Percentiles rank a stretch among this genome's conserved stretches.
These are phyloP conservation scores for Colletotrichum karsti DNA, from an alignment of 2,329 filamentous ascomycete genomes.

Conservation along the genomic window DNA sequence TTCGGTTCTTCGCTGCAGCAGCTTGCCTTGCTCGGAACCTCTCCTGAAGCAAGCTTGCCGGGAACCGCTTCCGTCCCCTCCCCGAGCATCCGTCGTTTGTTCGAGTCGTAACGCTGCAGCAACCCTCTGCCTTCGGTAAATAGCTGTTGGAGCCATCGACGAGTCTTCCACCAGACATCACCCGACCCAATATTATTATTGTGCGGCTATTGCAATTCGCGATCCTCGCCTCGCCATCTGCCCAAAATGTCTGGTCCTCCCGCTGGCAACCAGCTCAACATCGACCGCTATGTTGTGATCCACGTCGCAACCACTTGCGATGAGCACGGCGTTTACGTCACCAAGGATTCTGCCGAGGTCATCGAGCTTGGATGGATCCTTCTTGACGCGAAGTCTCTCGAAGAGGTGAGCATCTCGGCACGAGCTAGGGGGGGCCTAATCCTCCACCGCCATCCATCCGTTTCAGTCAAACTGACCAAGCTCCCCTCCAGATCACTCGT, in stretches of 20 bases:
- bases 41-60: slow-evolving; percentile 31
- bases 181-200: slow-evolving; percentile 15
- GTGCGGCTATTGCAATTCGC: slow-evolving; percentile 26
- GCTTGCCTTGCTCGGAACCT: slow-evolving; percentile 26
- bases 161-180: slow-evolving; percentile 8
- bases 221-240: slow-evolving; percentile 26
- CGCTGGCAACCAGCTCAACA: slow-evolving; percentile 69
- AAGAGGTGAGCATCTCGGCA: slow-evolving; percentile 74
- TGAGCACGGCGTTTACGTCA: slow-evolving; percentile 98
- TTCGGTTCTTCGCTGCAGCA: slow-evolving; percentile 27
- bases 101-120: slow-evolving; percentile 27
- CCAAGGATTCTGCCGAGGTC: slow-evolving; percentile 98
- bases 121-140: slow-evolving; percentile 8
- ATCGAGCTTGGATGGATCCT: slow-evolving; percentile 99
- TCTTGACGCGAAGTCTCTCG: slow-evolving; percentile 87
- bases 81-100: slow-evolving; percentile 28
- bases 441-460: slow-evolving; percentile 20
- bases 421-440: neutral
- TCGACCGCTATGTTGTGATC: slow-evolving; percentile 97
- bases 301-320: slow-evolving; percentile 99
- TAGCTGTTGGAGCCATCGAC: slow-evolving; percentile 18
- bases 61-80: slow-evolving; percentile 29
- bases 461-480: slow-evolving; percentile 26
- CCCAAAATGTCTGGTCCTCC: slow-evolving; percentile 52
- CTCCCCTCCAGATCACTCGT: slow-evolving; percentile 77